Conservation (phyloP, 129 eudicot genomes). For the Ambrosia trifida region DNA sequence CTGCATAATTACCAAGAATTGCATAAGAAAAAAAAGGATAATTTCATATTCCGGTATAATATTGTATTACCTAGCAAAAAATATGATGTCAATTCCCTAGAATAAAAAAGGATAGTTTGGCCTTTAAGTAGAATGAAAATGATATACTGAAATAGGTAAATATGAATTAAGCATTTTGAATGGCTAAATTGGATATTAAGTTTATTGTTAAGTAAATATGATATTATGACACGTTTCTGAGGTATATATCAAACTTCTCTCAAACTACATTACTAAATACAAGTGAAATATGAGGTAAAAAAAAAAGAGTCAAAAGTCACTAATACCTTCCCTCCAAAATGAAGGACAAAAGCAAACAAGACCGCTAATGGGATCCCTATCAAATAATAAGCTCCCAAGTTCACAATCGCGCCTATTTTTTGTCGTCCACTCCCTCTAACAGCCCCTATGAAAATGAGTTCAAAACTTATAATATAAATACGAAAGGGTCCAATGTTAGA, state of each 20-base stretch:
- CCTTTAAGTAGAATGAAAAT: background rate
- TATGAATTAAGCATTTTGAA: background rate
- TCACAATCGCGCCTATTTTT: conserved; percentile 64
- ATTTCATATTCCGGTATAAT: background rate
- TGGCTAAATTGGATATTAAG: background rate
- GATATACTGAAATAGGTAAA: background rate
- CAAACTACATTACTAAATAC: background rate
- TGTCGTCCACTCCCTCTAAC: conserved; percentile 86
- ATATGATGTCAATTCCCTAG: background rate
- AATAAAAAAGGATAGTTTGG: background rate
- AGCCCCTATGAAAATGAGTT: conserved; percentile 42
- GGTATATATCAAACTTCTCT: too few relatives aligned
- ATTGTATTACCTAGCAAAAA: background rate
- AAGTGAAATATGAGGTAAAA: background rate
- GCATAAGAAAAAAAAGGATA: background rate
- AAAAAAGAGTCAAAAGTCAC: background rate
- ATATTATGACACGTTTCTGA: background rate
- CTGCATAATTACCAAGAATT: conserved; percentile 34
- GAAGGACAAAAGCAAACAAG: conserved; percentile 56
- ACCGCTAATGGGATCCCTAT: conserved; percentile 63
- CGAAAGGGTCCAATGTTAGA: background rate
- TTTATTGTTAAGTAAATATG: background rate
- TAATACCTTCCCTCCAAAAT: conserved; percentile 72
- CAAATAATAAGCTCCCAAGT: conserved; percentile 73
- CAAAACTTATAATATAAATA: background rate